Evolutionary conservation across 345 rosid genomes (phyloP), one percentile per base, ranked within the genome.

Genomic region (Hibiscus trionum): DNA sequence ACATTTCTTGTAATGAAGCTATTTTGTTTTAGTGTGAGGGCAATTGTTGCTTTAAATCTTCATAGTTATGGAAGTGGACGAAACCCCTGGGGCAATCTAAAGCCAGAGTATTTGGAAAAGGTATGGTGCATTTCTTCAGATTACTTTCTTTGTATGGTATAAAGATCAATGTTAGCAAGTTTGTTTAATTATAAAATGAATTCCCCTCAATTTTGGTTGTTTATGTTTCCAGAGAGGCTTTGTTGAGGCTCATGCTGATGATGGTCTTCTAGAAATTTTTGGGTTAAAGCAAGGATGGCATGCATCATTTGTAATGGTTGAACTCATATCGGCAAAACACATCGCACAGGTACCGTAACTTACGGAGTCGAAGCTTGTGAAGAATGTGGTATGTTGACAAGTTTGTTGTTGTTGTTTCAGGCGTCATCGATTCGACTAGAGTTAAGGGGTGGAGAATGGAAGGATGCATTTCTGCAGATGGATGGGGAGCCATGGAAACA

Each of bases 401-500:
- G 8, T 60, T 49, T 26, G 33, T 21, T 57, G 10, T 8, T 7
- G 44, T 42, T 42, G 42, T 57, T 74, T 29, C 83, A 96, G 98
- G 98, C 96, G 26, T 88, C 98, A 0, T 90, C 98, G 1, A 87
- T 96, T 66, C 79, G 97, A 78, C 69, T 96, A 56, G 98, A 93
- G 82, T 69, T 96, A 61, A 85, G 98, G 62, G 98, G 99, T 1
- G 94, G 97, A 50, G 97, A 93, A 67, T 87, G 99, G 96, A 84
- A 72, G 72, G 86, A 91, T 55, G 94, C 92, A 19, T 96, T 76
- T 77, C 80, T 96, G 96, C 99, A 96, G 85, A 93, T 58, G 96
- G 99, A 96, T 71, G 99, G 98, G 11, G 98, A 96, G 75, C 99
- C 99, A 7, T 96, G 99, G 99, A 96, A 88, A 74, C 98, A 93